Evolutionary conservation across 257 asterid genomes (phyloP).

Genomic region (Mentha longifolia): DNA sequence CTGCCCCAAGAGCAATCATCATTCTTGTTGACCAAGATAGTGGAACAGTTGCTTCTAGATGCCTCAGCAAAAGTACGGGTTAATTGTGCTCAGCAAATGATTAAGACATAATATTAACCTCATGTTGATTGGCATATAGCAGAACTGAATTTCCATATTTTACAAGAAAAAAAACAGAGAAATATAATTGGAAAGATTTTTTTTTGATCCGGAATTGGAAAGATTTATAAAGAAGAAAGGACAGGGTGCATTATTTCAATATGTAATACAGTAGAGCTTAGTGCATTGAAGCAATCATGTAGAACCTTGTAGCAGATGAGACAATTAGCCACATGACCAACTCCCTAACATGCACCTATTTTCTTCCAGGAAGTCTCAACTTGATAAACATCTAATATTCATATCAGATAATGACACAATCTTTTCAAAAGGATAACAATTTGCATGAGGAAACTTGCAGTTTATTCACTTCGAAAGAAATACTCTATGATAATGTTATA

Average conservation of each 20-base stretch:
- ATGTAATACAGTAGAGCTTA: constrained; percentile 4
- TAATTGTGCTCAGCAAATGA: constrained; percentile 49
- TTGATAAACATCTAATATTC: constrained; percentile 18
- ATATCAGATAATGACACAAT: constrained; percentile 7
- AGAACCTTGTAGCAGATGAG: constrained; percentile 13
- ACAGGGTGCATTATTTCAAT: not conserved
- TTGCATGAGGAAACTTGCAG: not conserved
- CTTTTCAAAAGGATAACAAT: constrained; percentile 18
- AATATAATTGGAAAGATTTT: not conserved
- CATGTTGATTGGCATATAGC: constrained; percentile 22
- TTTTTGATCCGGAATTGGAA: too few relatives aligned
- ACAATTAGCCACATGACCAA: constrained; percentile 9
- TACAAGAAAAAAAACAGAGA: not conserved
- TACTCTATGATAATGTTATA: too few relatives aligned
- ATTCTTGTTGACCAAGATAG: constrained; percentile 94
- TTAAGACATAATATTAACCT: constrained; percentile 19
- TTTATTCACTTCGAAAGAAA: not conserved
- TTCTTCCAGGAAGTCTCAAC: constrained; percentile 7
- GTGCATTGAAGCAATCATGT: not conserved
- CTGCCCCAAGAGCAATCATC: constrained; percentile 99
- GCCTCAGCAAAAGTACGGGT: constrained; percentile 67
- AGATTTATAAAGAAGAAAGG: constrained; percentile 1
- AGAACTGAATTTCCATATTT: constrained; percentile 1
- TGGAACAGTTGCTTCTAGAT: constrained; percentile 82
- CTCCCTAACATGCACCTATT: constrained; percentile 23